Percentiles rank a stretch among this genome's conserved stretches.
phyloP scores from a whole-genome alignment of 1,284 basidiomycete genomes.

The Ganoderma multipileum region DNA sequence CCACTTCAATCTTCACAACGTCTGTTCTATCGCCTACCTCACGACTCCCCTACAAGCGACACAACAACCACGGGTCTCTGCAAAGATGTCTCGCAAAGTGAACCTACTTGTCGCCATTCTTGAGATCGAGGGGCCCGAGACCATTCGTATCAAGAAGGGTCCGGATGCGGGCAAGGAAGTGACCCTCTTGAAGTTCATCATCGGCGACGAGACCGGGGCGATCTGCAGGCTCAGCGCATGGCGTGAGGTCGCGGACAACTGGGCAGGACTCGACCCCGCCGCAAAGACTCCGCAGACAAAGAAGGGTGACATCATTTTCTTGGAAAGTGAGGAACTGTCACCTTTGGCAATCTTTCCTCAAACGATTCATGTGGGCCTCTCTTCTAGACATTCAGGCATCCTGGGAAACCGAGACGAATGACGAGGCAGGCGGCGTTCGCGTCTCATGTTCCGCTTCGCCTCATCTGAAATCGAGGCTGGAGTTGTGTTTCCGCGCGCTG shows the following conservation, averaged over 20 bases:
- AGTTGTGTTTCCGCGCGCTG: constrained; percentile 81
- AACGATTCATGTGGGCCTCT: too few species aligned
- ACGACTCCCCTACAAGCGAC: constrained; percentile 30
- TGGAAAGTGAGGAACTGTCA: constrained; percentile 61
- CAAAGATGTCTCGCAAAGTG: constrained; percentile 49
- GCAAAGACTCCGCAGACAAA: constrained; percentile 48
- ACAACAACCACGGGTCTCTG: constrained; percentile 1
- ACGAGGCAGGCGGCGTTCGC: constrained; percentile 31
- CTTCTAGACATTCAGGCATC: constrained; percentile 55
- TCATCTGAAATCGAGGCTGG: constrained; percentile 60
- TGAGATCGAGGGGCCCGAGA: constrained; percentile 77
- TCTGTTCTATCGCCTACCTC: constrained; percentile 55
- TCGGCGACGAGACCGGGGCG: constrained; percentile 70
- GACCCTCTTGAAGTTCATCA: constrained; percentile 66
- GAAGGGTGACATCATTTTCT: constrained; percentile 70
- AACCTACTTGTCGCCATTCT: constrained; percentile 67
- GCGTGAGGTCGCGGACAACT: constrained; percentile 73
- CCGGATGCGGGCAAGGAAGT: constrained; percentile 70
- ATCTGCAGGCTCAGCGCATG: constrained; percentile 77
- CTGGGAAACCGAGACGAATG: constrained; percentile 45
- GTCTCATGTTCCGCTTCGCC: constrained; percentile 68
- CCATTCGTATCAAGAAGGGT: constrained; percentile 68
- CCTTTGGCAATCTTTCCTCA: not conserved
- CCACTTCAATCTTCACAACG: constrained; percentile 64
- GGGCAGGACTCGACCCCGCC: constrained; percentile 51